Evolutionary conservation across 495 filamentous ascomycete genomes (phyloP).

Genomic region (Aspergillus haitiensis): DNA sequence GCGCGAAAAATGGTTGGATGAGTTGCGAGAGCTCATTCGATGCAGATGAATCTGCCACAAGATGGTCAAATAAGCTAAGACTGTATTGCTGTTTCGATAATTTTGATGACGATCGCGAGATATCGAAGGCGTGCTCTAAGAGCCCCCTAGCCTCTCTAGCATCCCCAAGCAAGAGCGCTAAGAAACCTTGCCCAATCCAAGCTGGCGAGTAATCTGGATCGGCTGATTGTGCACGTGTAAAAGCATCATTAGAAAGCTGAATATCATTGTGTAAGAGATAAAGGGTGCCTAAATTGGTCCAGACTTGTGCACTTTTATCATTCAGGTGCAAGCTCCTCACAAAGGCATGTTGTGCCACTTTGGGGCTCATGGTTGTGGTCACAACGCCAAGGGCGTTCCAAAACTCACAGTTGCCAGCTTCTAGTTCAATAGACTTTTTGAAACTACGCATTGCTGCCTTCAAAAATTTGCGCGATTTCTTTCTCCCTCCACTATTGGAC

Average conservation of each 20-base stretch:
- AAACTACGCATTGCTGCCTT: constrained; percentile 88
- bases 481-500: constrained; percentile 39
- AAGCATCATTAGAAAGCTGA: constrained; percentile 81
- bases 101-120: constrained; percentile 70
- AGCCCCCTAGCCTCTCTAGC: constrained; percentile 71
- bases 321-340: constrained; percentile 93
- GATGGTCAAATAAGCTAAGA: constrained; percentile 73
- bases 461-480: constrained; percentile 60
- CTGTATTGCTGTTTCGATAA: constrained; percentile 75
- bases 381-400: constrained; percentile 96
- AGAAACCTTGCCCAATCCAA: constrained; percentile 89
- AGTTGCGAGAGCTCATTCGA: constrained; percentile 62
- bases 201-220: constrained; percentile 91
- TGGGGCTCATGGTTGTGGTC: constrained; percentile 78
- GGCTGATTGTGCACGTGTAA: constrained; percentile 84
- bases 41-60: constrained; percentile 54
- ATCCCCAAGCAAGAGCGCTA: constrained; percentile 75
- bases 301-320: constrained; percentile 75
- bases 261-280: constrained; percentile 82
- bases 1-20: constrained; percentile 80
- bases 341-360: constrained; percentile 90
- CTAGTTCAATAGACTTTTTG: constrained; percentile 93
- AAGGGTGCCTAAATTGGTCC: constrained; percentile 88
- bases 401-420: constrained; percentile 93
- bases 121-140: constrained; percentile 95